Percentiles rank a stretch among this genome's conserved stretches.
Evolutionary conservation across 2,329 filamentous ascomycete species (phyloP).

Genomic region (Arthrobotrys sinensis): DNA sequence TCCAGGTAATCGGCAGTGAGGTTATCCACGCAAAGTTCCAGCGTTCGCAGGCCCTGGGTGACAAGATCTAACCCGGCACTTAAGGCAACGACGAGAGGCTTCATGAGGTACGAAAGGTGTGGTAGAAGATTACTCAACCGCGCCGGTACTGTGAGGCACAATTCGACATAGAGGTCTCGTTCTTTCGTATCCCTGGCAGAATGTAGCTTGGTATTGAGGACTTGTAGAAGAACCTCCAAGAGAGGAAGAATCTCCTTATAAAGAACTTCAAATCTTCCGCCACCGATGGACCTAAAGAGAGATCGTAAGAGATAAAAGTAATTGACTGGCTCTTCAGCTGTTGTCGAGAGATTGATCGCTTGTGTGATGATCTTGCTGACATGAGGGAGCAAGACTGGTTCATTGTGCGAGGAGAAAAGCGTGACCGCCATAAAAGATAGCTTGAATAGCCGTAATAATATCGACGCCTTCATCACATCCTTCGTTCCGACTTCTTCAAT

Average conservation of each 20-base stretch:
- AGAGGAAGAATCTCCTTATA: conserved; percentile 98
- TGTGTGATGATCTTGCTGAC: conserved; percentile 98
- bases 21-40: conserved; percentile 98
- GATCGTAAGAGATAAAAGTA: conserved; percentile 95
- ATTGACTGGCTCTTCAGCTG: conserved; percentile 97
- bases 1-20: conserved; percentile 97
- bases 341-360: conserved; percentile 95
- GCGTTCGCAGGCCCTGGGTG: conserved; percentile 89
- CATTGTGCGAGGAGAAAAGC: conserved; percentile 92
- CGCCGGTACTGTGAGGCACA: conserved; percentile 95
- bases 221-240: conserved; percentile 96
- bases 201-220: conserved; percentile 92
- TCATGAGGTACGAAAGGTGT: conserved; percentile 96
- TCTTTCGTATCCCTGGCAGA: conserved; percentile 91
- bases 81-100: conserved; percentile 94
- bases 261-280: conserved; percentile 95
- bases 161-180: conserved; percentile 94
- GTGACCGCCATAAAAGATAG: conserved; percentile 99
- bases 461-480: conserved; percentile 92
- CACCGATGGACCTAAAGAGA: conserved; percentile 95
- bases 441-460: conserved; percentile 94
- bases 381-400: conserved; percentile 93
- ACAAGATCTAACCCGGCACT: conserved; percentile 93
- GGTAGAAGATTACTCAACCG: conserved; percentile 93
- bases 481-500: conserved; percentile 94